These are phyloP conservation scores for Vitis labrusca DNA, from an alignment of 164 flowering plant genomes.

Conservation along the genomic window DNA sequence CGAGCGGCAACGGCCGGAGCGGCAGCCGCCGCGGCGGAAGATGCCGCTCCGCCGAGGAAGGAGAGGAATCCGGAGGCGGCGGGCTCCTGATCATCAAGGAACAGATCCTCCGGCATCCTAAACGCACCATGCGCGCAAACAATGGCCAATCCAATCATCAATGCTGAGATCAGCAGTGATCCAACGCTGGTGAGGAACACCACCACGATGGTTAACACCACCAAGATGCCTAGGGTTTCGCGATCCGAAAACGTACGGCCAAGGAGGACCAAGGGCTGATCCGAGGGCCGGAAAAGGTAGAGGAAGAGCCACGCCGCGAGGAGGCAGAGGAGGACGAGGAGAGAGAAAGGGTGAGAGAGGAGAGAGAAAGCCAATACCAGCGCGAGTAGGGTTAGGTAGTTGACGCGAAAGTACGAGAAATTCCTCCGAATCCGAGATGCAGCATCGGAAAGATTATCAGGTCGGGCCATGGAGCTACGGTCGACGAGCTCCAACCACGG, in stretches of 20 bases:
- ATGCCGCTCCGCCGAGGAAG: conserved; percentile 43
- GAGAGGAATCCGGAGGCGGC: conserved; percentile 39
- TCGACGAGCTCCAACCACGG: conserved; percentile 62
- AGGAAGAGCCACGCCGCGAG: conserved; percentile 59
- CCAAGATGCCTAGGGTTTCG: conserved; percentile 42
- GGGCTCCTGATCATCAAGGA: conserved; percentile 53
- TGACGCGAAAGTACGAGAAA: conserved; percentile 48
- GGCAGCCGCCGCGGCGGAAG: conserved; percentile 40
- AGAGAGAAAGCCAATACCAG: conserved; percentile 53
- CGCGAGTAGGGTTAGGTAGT: conserved; percentile 44
- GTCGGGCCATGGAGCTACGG: conserved; percentile 42
- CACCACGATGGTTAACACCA: conserved; percentile 38
- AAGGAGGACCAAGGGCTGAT: conserved; percentile 50
- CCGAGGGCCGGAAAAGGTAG: conserved; percentile 56
- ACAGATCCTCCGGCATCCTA: conserved; percentile 62
- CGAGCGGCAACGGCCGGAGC: conserved; percentile 28
- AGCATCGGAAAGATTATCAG: conserved; percentile 49
- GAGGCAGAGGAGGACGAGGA: conserved; percentile 42
- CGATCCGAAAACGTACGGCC: conserved; percentile 55
- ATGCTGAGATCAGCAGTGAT: conserved; percentile 52
- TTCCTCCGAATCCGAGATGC: conserved; percentile 53
- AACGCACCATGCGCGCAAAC: conserved; percentile 65
- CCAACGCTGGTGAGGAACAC: conserved; percentile 61
- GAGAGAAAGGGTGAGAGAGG: conserved; percentile 54
- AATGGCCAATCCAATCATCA: conserved; percentile 44